A percentile compares a stretch with the other conserved stretches of the same genome.
These are phyloP conservation scores for Aspergillus clavatus DNA, from an alignment of 2,329 filamentous ascomycete species.

Conservation along the genomic window DNA sequence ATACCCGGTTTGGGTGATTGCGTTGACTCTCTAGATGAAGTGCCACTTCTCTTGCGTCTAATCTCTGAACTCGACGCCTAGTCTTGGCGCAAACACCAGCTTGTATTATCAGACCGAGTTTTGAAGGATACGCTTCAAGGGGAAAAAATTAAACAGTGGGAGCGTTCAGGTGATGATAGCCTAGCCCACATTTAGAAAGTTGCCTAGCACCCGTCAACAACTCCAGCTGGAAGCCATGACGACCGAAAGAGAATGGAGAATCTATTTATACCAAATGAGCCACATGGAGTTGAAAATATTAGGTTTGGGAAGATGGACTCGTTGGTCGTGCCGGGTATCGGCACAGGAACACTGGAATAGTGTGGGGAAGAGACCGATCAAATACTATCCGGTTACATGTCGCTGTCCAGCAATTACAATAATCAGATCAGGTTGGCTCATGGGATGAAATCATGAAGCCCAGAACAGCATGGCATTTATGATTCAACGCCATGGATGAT, in stretches of 20 bases:
- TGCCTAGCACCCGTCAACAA: no score
- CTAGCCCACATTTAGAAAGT: no score
- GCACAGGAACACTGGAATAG: neutral
- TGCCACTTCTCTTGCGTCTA: neutral
- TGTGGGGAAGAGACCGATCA: neutral
- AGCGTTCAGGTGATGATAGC: no score
- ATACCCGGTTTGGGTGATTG: neutral
- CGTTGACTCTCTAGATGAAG: neutral
- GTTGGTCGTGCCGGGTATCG: slow-evolving; percentile 9
- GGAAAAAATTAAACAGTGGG: no score
- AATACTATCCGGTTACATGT: neutral
- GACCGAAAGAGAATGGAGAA: neutral
- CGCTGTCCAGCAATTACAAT: neutral
- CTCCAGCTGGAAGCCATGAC: no score
- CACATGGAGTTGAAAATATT: neutral
- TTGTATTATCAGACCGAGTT: no score
- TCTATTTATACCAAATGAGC: neutral
- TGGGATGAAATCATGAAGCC: no score
- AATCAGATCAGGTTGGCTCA: neutral
- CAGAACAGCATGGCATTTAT: no score
- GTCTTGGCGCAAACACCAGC: no score
- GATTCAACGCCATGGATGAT: no score
- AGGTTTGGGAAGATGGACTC: neutral
- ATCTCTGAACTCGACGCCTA: no score
- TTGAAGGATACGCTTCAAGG: no score